These are phyloP conservation scores for Wickerhamomyces alni DNA, from an alignment of 805 yeast genomes.

Conservation along the genomic window DNA sequence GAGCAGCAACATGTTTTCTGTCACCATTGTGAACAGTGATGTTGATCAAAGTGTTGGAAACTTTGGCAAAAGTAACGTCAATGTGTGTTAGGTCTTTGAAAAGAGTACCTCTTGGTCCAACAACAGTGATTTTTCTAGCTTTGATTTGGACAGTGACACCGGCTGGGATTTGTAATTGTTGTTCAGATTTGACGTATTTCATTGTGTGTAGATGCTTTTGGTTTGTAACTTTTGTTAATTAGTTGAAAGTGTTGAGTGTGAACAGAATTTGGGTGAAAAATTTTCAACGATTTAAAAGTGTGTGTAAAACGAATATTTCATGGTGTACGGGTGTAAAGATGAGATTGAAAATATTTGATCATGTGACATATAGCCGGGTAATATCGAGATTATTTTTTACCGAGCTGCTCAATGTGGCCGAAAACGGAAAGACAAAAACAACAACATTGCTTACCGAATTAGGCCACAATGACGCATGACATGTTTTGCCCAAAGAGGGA, in stretches of 20 bases:
- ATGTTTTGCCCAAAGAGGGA: background rate
- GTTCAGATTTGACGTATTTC: conserved; percentile 89
- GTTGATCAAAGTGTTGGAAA: conserved; percentile 66
- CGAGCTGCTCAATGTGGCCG: background rate
- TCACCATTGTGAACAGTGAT: conserved; percentile 97
- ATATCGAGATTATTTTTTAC: too few species aligned
- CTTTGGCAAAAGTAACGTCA: conserved; percentile 86
- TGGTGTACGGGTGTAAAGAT: too few species aligned
- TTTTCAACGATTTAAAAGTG: too few species aligned
- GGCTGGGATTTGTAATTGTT: conserved; percentile 80
- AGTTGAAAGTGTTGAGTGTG: too few species aligned
- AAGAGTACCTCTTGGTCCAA: conserved; percentile 97
- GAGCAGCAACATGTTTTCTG: conserved; percentile 99
- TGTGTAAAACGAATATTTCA: too few species aligned
- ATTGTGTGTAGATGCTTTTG: conserved; percentile 27
- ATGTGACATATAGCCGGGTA: too few species aligned
- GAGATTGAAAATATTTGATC: too few species aligned
- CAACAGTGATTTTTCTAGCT: conserved; percentile 83
- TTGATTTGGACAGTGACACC: conserved; percentile 88
- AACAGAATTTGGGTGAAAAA: too few species aligned
- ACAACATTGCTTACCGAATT: background rate
- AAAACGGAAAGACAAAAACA: background rate
- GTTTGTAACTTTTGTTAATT: background rate
- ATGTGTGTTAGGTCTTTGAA: conserved; percentile 89
- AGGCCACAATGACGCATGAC: background rate